phyloP scores from a whole-genome alignment of 768 basidiomycete species.

The Pleurotus sapidus region DNA sequence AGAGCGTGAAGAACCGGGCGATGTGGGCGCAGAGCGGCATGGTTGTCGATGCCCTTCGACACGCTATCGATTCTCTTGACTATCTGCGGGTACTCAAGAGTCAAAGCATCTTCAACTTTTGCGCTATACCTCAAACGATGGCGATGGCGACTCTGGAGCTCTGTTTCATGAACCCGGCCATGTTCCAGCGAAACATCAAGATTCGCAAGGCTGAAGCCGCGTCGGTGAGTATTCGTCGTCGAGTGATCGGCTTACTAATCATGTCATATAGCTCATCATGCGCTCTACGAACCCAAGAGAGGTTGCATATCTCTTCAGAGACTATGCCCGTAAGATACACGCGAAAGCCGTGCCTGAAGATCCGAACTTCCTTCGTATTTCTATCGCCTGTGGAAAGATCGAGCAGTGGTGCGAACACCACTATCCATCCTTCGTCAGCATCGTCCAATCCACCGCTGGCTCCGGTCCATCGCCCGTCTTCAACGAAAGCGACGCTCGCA shows the following conservation, averaged over 20 bases:
- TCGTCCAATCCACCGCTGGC: conserved; percentile 21
- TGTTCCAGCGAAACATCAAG: conserved; percentile 89
- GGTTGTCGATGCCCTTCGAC: conserved; percentile 84
- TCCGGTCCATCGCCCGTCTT: conserved; percentile 24
- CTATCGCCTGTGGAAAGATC: conserved; percentile 87
- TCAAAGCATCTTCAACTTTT: conserved; percentile 94
- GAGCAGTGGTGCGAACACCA: conserved; percentile 93
- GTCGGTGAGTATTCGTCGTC: conserved; percentile 41
- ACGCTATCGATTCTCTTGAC: conserved; percentile 83
- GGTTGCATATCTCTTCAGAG: conserved; percentile 84
- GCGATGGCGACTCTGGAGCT: conserved; percentile 90
- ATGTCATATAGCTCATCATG: conserved; percentile 75
- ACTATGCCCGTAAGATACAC: conserved; percentile 81
- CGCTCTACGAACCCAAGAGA: conserved; percentile 89
- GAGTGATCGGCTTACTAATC: neutral
- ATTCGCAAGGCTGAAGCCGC: conserved; percentile 93
- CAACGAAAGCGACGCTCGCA: conserved; percentile 55
- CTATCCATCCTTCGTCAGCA: conserved; percentile 85
- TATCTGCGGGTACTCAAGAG: conserved; percentile 85
- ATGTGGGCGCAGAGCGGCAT: conserved; percentile 84
- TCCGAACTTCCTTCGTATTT: conserved; percentile 82
- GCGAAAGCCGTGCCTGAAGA: conserved; percentile 75
- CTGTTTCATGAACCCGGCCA: conserved; percentile 89
- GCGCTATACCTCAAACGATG: conserved; percentile 93
- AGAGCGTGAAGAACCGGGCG: conserved; percentile 49